Conservation (phyloP, 2,329 filamentous ascomycete species). For the Thyridium curvatum region DNA sequence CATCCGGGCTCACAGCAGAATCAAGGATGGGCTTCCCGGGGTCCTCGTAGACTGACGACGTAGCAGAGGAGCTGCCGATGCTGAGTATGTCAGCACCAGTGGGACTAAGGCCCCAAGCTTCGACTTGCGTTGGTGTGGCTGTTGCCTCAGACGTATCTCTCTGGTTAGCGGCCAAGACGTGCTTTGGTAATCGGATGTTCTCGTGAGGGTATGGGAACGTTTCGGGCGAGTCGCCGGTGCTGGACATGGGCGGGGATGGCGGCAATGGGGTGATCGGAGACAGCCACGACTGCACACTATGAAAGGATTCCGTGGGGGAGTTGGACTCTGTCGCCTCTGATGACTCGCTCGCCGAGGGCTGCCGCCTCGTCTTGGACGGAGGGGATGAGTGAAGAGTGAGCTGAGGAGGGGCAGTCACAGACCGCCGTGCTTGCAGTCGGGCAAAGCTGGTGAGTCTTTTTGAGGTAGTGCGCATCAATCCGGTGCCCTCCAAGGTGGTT, state of each 20-base stretch:
- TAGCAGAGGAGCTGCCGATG: background rate
- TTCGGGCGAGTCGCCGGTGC: conserved; percentile 26
- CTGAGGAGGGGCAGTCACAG: conserved; percentile 18
- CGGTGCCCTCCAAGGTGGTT: background rate
- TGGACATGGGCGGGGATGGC: conserved; percentile 37
- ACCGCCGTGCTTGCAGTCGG: conserved; percentile 7
- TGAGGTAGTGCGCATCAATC: too few species aligned
- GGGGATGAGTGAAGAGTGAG: conserved; percentile 34
- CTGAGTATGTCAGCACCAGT: conserved; percentile 10
- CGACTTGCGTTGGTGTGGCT: conserved; percentile 22
- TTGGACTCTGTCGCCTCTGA: conserved; percentile 15
- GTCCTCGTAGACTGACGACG: conserved; percentile 9
- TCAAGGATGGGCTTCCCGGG: background rate
- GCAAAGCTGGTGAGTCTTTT: conserved; percentile 2
- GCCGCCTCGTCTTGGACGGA: conserved; percentile 21
- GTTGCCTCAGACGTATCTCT: conserved; percentile 25
- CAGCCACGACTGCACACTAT: conserved; percentile 46
- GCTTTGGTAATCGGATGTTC: conserved; percentile 26
- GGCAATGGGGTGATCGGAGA: conserved; percentile 35
- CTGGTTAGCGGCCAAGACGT: conserved; percentile 15
- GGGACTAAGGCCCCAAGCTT: conserved; percentile 20
- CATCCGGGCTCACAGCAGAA: too few species aligned
- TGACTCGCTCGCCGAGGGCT: conserved; percentile 13
- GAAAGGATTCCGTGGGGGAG: conserved; percentile 44
- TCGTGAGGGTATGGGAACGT: conserved; percentile 33